These are phyloP conservation scores for Megacollybia marginata DNA, from an alignment of 768 basidiomycete species.

Conservation along the genomic window DNA sequence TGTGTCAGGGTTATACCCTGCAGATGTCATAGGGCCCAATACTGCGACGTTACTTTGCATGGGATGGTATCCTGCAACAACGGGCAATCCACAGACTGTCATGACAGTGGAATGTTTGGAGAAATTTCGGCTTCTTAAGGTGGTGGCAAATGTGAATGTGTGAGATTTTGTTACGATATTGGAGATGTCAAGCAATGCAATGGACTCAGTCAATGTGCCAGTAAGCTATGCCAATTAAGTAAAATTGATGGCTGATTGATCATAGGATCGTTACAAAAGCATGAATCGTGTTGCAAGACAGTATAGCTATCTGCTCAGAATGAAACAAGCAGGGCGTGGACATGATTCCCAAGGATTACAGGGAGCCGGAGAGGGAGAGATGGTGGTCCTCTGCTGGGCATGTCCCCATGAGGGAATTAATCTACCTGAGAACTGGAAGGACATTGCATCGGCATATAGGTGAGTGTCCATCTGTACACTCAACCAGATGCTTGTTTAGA, in stretches of 20 bases:
- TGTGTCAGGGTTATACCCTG: not conserved
- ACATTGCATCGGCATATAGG: not conserved
- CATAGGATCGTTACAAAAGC: no score
- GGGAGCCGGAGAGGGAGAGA: constrained; percentile 2
- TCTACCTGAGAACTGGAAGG: constrained; percentile 9
- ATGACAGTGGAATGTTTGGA: not conserved
- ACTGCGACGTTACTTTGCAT: not conserved
- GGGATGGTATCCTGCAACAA: constrained; percentile 3
- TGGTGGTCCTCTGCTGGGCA: constrained; percentile 4
- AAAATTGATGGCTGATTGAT: no score
- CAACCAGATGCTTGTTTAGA: not conserved
- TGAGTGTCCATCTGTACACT: no score
- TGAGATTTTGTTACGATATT: no score
- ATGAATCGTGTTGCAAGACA: no score
- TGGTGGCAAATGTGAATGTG: not conserved
- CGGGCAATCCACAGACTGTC: not conserved
- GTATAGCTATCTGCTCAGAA: no score
- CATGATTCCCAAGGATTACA: no score
- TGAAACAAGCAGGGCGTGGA: no score
- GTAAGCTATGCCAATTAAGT: no score
- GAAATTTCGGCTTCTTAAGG: not conserved
- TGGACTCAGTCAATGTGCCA: no score
- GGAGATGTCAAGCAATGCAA: no score
- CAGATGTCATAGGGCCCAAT: not conserved
- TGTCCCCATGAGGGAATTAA: constrained; percentile 9